Evolutionary conservation across 1,284 basidiomycete species (phyloP), one percentile per base, ranked within the genome.

Genomic region (Volvariella volvacea): DNA sequence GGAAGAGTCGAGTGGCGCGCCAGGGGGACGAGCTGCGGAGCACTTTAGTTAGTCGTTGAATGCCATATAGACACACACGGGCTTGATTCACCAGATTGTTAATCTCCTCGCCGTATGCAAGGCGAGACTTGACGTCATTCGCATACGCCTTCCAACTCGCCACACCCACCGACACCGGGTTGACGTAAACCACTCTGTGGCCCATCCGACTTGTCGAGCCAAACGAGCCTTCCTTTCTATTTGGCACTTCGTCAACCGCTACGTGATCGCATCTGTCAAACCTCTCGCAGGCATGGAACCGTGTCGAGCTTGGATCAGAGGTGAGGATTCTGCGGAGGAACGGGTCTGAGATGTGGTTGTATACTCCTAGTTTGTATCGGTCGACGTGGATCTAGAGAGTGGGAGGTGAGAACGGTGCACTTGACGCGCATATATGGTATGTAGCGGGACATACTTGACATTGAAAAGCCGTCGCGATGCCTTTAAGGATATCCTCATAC

Each of bases 251-350:
- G 3, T 66, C 72, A 1, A 77, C 70, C 15, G 70, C 70, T 21
- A 88, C 78, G 45, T 76, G 70, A 2, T 73, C 62, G 56, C 93
- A 96, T 12, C 85, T 77, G 56, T 82, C 70, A 44, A 81, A 83
- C 0, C 88, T 76, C 55, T 96, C 92, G 55, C 93, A 97, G 0
- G 92, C 92, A 56, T 97, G 93, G 55, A 96, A 95, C 0, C 92
- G 78, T 0, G 88, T 87, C 1, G 64, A 61, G 0, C 60, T 55
- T 4, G 70, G 59, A 22, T 92, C 80, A 3, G 60, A 61, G 0
- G 89, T 92, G 14, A 83, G 71, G 46, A 92, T 76, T 0, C 65
- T 57, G 4, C 69, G 66, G 12, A 94, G 68, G 51, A 80, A 80
- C 0, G 82, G 81, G 49, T 92, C 82, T 1, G 67, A 67, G 2